Base-by-base conservation (phyloP, 2,329 filamentous ascomycete species). In the Alternaria sp. region DNA sequence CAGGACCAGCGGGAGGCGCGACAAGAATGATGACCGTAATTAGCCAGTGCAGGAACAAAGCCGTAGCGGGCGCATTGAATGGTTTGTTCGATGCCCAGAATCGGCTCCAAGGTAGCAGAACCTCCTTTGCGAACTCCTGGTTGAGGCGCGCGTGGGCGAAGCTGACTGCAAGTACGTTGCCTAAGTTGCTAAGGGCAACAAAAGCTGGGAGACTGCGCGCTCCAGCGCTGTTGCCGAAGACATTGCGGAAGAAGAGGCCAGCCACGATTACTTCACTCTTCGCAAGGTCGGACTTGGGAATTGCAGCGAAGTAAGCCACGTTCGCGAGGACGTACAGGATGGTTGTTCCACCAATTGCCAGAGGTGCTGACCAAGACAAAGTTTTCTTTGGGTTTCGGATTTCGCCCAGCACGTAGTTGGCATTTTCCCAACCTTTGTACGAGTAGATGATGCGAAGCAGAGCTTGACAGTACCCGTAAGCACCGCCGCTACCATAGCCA, bases 81-180 rank as follows among this genome's bases (percentile, higher is more conserved):
- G 89, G 89, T 75, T 84, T 85, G 68, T 87, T 88, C 3, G 87
- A 90, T 0, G 88, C 88, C 86, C 86, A 91, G 71, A 91, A 85
- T 2, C 81, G 81, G 60, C 85, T 86, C 54, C 83, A 89, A 0
- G 89, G 89, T 13, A 91, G 69, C 5, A 91, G 78, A 0, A 88
- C 88, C 68, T 92, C 89, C 68, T 89, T 90, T 0, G 86, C 89
- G 42, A 91, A 79, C 72, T 91, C 88, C 62, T 88, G 86, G 63
- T 86, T 88, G 9, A 88, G 66, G 0, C 86, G 80, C 0, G 85
- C 78, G 52, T 88, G 84, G 0, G 85, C 81, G 64, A 88, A 88
- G 57, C 82, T 86, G 44, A 88, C 82, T 21, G 85, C 84, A 8
- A 89, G 76, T 0, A 89, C 85, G 51, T 88, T 88, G 6, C 86